Conservation (phyloP, 1,284 basidiomycete genomes). For the Ganoderma multipileum region DNA sequence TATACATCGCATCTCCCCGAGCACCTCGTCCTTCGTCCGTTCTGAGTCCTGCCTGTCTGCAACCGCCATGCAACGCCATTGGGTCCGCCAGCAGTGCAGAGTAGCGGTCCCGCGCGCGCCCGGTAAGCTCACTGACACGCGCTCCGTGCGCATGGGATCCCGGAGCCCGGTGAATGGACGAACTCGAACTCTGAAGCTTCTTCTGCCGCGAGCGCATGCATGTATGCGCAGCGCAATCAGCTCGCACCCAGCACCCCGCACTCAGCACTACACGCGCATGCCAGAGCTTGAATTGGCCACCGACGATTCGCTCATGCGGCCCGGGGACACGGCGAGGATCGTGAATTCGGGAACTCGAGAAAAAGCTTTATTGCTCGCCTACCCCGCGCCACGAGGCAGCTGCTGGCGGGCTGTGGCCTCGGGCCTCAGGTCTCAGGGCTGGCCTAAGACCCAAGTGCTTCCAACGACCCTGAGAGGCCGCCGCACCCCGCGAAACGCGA, state of each 20-base stretch:
- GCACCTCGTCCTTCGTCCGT: background rate
- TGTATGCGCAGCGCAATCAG: background rate
- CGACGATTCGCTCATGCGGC: background rate
- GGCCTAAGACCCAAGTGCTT: background rate
- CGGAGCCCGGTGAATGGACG: background rate
- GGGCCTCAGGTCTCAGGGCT: too few species aligned
- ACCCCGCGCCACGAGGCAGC: conserved; percentile 12
- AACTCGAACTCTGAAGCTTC: conserved; percentile 15
- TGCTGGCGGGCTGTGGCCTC: background rate
- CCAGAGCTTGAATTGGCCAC: background rate
- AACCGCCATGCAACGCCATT: background rate
- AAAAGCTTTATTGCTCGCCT: conserved; percentile 9
- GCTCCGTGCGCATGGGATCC: background rate
- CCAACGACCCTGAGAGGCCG: background rate
- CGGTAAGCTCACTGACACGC: background rate
- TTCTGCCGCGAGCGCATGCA: conserved; percentile 2
- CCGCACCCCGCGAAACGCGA: background rate
- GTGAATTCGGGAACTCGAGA: conserved; percentile 16
- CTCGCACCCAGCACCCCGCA: background rate
- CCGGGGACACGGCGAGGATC: conserved; percentile 3
- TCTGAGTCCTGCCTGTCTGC: background rate
- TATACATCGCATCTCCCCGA: conserved; percentile 1
- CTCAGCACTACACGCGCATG: background rate
- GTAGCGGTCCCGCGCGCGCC: conserved; percentile 5
- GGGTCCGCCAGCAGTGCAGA: background rate